Conservation (phyloP, 768 basidiomycete species). For the Kwoniella shandongensis region DNA sequence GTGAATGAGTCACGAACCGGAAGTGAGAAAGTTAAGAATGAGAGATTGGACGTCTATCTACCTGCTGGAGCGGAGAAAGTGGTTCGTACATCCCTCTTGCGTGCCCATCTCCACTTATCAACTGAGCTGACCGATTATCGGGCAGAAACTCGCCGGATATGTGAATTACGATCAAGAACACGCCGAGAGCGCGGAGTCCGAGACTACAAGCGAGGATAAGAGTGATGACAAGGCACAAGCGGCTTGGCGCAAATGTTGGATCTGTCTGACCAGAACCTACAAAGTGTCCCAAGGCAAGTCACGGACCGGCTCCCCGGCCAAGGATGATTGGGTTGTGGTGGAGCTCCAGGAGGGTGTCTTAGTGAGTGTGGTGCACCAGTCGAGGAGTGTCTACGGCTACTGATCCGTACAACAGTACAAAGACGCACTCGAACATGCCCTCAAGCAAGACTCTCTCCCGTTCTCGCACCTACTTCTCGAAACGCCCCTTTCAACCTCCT, state of each 20-base stretch:
- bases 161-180: constrained; percentile 28
- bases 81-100: constrained; percentile 10
- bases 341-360: constrained; percentile 28
- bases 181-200: constrained; percentile 2
- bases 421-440: constrained; percentile 9
- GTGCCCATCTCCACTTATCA: neutral
- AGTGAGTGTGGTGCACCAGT: constrained; percentile 16
- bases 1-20: neutral
- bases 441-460: constrained; percentile 9
- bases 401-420: constrained; percentile 24
- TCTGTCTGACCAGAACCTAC: constrained; percentile 31
- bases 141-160: constrained; percentile 25
- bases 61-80: constrained; percentile 11
- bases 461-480: constrained; percentile 30
- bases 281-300: constrained; percentile 19
- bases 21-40: neutral
- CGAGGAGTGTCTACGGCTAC: neutral
- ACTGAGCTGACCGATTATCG: constrained; percentile 7
- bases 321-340: constrained; percentile 32
- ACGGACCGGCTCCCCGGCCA: constrained; percentile 14
- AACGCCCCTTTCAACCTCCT: constrained; percentile 16
- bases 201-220: constrained; percentile 6
- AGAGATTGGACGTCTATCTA: constrained; percentile 5
- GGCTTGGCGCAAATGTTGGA: constrained; percentile 37
- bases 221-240: constrained; percentile 7